Base-by-base conservation (phyloP, 2,329 filamentous ascomycete species). In the Fusarium guadeloupense region DNA sequence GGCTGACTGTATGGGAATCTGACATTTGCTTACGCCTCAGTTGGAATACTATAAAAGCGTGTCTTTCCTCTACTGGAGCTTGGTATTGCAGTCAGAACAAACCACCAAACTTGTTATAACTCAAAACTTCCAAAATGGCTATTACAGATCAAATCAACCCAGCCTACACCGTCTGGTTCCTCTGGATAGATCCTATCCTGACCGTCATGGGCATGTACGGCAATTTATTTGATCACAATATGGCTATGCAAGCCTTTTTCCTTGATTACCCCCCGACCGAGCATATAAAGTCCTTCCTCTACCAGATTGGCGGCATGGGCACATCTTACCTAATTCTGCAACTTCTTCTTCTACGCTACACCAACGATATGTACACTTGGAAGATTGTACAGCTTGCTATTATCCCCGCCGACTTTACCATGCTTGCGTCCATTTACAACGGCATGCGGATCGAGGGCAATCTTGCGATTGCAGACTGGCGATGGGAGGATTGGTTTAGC, bases 261-360 rank as follows among this genome's bases (percentile, higher is more conserved):
- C 5, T 19, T 1, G 35, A 51, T 5, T 44, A 48, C 16, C 44
- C 44, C 13, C 51, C 46, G 4, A 59, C 54, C 3, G 59, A 55
- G 10, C 42, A 50, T 13, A 45, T 67, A n/a, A 50, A 45, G 4
- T 51, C 52, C 2, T 68, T 68, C 10, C 20, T 69, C 12, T 69
- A 66, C n/a, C 64, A 67, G 31, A 66, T 69, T n/a, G 67, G 55
- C 13, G 67, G 67, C 16, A 60, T 69, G 65, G 62, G 56, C 31
- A 51, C 43, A 5, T 67, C 66, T 0, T 68, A 49, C 9, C 33
- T 68, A 0, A 20, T 44, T 4, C 37, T 68, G 1, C 19, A 47
- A 9, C 30, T 59, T 3, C 19, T 51, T 1, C 43, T 69, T 2
- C 39, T 68, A 0, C 56, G 64, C 1, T 69, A 68, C 25, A 68